Conservation (phyloP, 306 rosid species). For the Cercis canadensis region DNA sequence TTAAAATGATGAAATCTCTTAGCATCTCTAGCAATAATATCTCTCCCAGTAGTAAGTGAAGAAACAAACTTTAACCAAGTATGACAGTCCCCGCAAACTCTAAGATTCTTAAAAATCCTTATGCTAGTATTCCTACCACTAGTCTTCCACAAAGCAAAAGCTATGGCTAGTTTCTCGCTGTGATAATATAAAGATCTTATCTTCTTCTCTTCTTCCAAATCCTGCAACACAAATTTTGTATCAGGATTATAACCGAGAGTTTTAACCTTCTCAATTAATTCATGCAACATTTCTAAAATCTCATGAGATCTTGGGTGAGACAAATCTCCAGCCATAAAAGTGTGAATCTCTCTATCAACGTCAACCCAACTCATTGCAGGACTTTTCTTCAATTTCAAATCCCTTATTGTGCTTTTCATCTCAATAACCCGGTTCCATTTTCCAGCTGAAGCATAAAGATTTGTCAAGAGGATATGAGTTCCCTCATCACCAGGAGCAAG, state of each 20-base stretch:
- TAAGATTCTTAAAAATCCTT: conserved; percentile 72
- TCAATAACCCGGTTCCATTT: conserved; percentile 72
- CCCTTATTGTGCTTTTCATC: conserved; percentile 66
- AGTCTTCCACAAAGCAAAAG: conserved; percentile 67
- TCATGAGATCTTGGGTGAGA: conserved; percentile 60
- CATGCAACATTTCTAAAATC: conserved; percentile 49
- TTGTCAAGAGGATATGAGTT: conserved; percentile 63
- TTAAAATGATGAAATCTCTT: conserved; percentile 70
- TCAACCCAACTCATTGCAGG: conserved; percentile 77
- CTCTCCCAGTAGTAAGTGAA: conserved; percentile 54
- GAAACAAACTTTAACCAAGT: conserved; percentile 64
- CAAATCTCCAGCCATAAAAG: conserved; percentile 79
- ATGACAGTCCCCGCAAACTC: conserved; percentile 76
- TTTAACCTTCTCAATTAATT: conserved; percentile 51
- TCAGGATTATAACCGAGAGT: conserved; percentile 64
- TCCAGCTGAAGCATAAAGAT: conserved; percentile 71
- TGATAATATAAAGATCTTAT: conserved; percentile 58
- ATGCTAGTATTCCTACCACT: conserved; percentile 48
- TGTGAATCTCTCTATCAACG: conserved; percentile 63
- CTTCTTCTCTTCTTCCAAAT: conserved; percentile 63
- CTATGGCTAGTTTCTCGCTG: conserved; percentile 72
- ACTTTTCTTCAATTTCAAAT: conserved; percentile 59
- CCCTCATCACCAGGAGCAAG: conserved; percentile 65
- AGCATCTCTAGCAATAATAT: conserved; percentile 65
- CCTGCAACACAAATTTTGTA: conserved; percentile 64